A percentile compares a stretch with the other conserved stretches of the same genome.
phyloP scores from a whole-genome alignment of 1,284 basidiomycete genomes.

The Cutaneotrichosporon mucoides region DNA sequence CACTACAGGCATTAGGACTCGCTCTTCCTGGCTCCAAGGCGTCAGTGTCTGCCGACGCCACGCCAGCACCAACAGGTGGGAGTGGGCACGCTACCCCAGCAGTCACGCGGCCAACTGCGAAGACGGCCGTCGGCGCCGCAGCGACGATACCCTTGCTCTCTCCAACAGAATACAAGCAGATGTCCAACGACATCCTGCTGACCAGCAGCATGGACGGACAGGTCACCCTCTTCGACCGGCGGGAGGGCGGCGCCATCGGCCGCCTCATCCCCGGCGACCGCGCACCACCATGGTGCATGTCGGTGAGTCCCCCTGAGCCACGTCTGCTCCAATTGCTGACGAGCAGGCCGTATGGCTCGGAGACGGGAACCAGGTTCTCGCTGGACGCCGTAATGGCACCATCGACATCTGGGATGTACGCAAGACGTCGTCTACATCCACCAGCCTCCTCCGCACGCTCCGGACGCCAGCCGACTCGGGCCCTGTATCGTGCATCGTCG shows the following conservation, averaged over 20 bases:
- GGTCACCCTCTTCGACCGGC: slow-evolving; percentile 85
- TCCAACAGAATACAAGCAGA: slow-evolving; percentile 58
- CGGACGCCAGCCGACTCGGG: slow-evolving; percentile 85
- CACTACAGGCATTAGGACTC: slow-evolving; percentile 1
- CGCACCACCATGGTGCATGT: slow-evolving; percentile 93
- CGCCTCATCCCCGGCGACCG: slow-evolving; percentile 80
- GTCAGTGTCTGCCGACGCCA: slow-evolving; percentile 2
- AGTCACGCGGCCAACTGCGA: neutral
- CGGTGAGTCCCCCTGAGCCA: slow-evolving; percentile 54
- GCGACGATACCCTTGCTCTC: slow-evolving; percentile 53
- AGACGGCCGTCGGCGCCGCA: slow-evolving; percentile 7
- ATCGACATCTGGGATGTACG: slow-evolving; percentile 95
- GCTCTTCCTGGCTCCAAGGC: slow-evolving; percentile 9
- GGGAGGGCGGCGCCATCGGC: slow-evolving; percentile 61
- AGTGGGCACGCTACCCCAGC: too few relatives aligned
- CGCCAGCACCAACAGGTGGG: slow-evolving; percentile 8
- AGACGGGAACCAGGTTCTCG: slow-evolving; percentile 82
- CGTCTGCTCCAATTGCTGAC: too few relatives aligned
- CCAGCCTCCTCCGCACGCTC: slow-evolving; percentile 71
- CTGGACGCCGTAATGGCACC: slow-evolving; percentile 83
- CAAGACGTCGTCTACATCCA: slow-evolving; percentile 57
- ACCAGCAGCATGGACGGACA: slow-evolving; percentile 90
- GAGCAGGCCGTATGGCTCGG: slow-evolving; percentile 87
- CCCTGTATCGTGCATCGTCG: slow-evolving; percentile 81
- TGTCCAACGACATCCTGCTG: slow-evolving; percentile 80